A percentile compares a stretch with the other conserved stretches of the same genome.
Conservation (phyloP, 2,329 filamentous ascomycete species). For the Cladophialophora carrionii region DNA sequence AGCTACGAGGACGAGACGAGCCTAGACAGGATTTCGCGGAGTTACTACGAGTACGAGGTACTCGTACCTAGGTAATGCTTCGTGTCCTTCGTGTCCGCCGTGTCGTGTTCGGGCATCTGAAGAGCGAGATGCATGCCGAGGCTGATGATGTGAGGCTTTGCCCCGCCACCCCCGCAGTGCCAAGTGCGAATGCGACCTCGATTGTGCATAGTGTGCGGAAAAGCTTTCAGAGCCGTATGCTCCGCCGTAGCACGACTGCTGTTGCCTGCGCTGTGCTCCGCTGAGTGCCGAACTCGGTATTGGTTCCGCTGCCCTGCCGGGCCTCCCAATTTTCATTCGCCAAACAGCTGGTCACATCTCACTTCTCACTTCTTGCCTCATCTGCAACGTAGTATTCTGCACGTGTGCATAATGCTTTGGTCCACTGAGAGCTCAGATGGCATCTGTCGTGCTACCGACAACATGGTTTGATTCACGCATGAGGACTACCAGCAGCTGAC, state of each 20-base stretch:
- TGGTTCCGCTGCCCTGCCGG: conserved; percentile 1
- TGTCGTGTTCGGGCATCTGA: not conserved
- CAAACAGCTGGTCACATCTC: not conserved
- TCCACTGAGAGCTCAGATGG: conserved; percentile 1
- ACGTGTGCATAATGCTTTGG: not conserved
- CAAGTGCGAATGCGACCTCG: not conserved
- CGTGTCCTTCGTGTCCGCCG: too few relatives aligned
- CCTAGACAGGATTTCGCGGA: not conserved
- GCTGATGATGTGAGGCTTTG: not conserved
- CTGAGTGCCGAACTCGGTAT: not conserved
- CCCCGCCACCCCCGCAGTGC: not conserved
- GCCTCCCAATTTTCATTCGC: not conserved
- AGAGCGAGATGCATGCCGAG: conserved; percentile 4
- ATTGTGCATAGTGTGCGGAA: not conserved
- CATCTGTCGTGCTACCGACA: not conserved
- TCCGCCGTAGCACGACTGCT: not conserved
- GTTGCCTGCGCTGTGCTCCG: not conserved
- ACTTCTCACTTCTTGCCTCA: not conserved
- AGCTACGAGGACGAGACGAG: not conserved
- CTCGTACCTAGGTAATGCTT: not conserved
- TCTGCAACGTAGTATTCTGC: conserved; percentile 11
- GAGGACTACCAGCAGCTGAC: conserved; percentile 5
- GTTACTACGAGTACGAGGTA: not conserved
- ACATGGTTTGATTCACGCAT: not conserved
- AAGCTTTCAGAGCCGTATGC: not conserved